A percentile compares a stretch with the other conserved stretches of the same genome.
These are phyloP conservation scores for Effrenium voratum DNA, from an alignment of 73 alveolate species.

Conservation along the genomic window DNA sequence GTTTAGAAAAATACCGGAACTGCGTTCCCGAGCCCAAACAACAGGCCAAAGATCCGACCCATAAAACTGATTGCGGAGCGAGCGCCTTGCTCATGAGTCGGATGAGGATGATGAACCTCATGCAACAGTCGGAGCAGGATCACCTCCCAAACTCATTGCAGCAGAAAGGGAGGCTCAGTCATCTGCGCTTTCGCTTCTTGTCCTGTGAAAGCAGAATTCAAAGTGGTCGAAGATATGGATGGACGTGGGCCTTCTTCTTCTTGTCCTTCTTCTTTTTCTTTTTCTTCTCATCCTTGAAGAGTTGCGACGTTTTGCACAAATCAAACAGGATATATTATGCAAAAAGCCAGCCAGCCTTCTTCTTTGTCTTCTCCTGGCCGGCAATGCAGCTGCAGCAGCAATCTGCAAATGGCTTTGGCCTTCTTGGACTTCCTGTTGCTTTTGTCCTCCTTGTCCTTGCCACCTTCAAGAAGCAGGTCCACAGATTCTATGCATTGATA, in stretches of 20 bases:
- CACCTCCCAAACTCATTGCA: too few relatives aligned
- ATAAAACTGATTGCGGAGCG: too few relatives aligned
- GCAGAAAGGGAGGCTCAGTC: too few relatives aligned
- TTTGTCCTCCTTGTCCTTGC: not conserved
- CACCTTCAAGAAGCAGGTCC: not conserved
- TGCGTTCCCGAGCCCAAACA: too few relatives aligned
- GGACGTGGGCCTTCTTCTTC: not conserved
- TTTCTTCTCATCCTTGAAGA: not conserved
- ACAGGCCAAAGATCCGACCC: too few relatives aligned
- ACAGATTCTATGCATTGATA: not conserved
- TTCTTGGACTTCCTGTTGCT: not conserved
- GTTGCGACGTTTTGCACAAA: not conserved
- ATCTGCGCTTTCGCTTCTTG: too few relatives aligned
- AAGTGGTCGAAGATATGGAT: too few relatives aligned
- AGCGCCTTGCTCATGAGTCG: too few relatives aligned
- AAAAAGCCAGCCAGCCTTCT: not conserved
- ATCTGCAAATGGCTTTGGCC: not conserved
- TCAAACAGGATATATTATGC: not conserved
- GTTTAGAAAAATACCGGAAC: too few relatives aligned
- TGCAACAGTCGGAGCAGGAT: too few relatives aligned
- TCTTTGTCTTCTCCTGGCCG: not conserved
- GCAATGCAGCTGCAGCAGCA: not conserved
- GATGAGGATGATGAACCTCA: too few relatives aligned
- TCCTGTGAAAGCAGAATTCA: too few relatives aligned
- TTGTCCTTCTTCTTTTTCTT: constrained; percentile 18